Conservation (phyloP, 2,329 filamentous ascomycete species). For the Drechslerella coelobrocha region DNA sequence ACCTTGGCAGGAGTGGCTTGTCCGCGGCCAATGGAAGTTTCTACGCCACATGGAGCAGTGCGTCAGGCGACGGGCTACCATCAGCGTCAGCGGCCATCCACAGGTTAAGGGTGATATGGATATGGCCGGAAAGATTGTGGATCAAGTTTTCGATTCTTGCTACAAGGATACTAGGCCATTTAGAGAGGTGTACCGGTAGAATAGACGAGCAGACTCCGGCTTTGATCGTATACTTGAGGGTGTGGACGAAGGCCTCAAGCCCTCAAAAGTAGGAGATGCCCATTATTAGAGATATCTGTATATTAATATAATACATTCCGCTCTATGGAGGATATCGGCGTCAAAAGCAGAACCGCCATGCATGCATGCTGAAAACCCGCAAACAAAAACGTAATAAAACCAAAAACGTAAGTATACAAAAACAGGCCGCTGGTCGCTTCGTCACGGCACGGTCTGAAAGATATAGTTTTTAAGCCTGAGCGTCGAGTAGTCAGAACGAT, state of each 20-base stretch:
- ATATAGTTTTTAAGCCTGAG: slow-evolving; percentile 11
- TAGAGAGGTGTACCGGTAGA: slow-evolving; percentile 88
- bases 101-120: slow-evolving; percentile 84
- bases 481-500: slow-evolving; percentile 43
- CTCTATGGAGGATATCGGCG: slow-evolving; percentile 29
- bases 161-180: slow-evolving; percentile 94
- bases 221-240: too few relatives aligned
- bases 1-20: slow-evolving; percentile 85
- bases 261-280: background rate
- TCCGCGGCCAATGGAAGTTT: slow-evolving; percentile 81
- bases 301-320: slow-evolving; percentile 51
- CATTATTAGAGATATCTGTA: slow-evolving; percentile 15
- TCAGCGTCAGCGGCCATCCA: slow-evolving; percentile 79
- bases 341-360: slow-evolving; percentile 11
- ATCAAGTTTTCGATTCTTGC: slow-evolving; percentile 98
- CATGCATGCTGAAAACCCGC: slow-evolving; percentile 3
- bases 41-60: slow-evolving; percentile 95
- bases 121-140: slow-evolving; percentile 78
- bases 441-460: slow-evolving; percentile 22
- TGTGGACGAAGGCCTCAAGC: slow-evolving; percentile 11
- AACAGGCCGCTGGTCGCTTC: slow-evolving; percentile 18
- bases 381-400: slow-evolving; percentile 9
- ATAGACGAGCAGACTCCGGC: background rate
- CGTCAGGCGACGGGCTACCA: slow-evolving; percentile 78
- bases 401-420: slow-evolving; percentile 6